phyloP scores from a whole-genome alignment of 257 asterid species.

The Coffea eugenioides region DNA sequence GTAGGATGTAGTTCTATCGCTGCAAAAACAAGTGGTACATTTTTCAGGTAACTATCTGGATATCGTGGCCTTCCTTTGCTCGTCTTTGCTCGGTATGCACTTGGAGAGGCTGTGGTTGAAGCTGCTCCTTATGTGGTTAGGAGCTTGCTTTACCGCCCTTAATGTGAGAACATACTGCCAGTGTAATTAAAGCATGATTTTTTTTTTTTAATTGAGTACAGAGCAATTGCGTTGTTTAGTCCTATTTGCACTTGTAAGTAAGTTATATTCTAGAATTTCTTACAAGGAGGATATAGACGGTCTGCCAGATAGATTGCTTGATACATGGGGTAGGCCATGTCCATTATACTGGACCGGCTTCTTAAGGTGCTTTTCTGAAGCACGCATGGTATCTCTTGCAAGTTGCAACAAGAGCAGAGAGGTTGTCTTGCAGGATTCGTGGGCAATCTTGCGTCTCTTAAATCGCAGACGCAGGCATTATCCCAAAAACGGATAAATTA shows the following conservation, averaged over 20 bases:
- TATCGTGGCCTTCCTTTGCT: no score
- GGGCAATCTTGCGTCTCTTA: background rate
- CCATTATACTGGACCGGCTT: background rate
- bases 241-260: background rate
- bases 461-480: background rate
- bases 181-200: constrained; percentile 9
- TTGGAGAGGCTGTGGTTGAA: background rate
- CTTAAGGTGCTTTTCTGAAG: background rate
- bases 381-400: background rate
- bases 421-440: background rate
- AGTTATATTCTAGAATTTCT: background rate
- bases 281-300: background rate
- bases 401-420: background rate
- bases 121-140: background rate
- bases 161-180: background rate
- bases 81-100: background rate
- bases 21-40: background rate
- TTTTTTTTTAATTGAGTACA: background rate
- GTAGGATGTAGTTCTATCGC: background rate
- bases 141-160: background rate
- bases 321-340: background rate
- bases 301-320: background rate
- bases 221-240: background rate
- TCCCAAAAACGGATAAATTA: no score
- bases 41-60: background rate